Evolutionary conservation across 148 eudicot genomes (phyloP).

Genomic region (Bassia scoparia): DNA sequence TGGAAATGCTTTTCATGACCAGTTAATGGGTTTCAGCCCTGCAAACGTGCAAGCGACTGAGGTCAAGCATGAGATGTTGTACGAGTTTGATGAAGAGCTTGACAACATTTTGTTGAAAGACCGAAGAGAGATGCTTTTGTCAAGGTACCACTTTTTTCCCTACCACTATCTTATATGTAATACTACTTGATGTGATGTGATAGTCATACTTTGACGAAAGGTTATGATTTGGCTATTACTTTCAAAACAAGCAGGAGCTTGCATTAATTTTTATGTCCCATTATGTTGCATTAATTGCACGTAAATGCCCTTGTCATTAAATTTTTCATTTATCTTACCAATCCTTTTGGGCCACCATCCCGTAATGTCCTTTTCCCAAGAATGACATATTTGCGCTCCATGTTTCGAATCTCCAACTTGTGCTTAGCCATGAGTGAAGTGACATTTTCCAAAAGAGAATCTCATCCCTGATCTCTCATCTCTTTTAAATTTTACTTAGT

Average conservation of each 20-base stretch:
- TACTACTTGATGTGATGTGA: too few relatives aligned
- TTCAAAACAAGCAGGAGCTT: not conserved
- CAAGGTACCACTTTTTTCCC: conserved; percentile 41
- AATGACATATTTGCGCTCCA: too few relatives aligned
- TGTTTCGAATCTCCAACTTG: too few relatives aligned
- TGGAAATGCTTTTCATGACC: conserved; percentile 18
- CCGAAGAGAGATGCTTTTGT: conserved; percentile 54
- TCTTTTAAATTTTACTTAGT: too few relatives aligned
- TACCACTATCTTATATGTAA: not conserved
- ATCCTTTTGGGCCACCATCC: too few relatives aligned
- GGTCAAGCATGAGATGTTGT: conserved; percentile 31
- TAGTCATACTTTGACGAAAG: not conserved
- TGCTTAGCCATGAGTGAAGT: too few relatives aligned
- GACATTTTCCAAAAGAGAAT: too few relatives aligned
- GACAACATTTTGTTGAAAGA: conserved; percentile 56
- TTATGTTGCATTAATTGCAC: not conserved
- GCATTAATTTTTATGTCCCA: not conserved
- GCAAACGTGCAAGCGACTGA: conserved; percentile 21
- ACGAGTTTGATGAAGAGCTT: conserved; percentile 45
- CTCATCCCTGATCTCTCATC: too few relatives aligned
- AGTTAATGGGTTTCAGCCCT: conserved; percentile 17
- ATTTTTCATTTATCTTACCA: not conserved
- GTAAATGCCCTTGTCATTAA: not conserved
- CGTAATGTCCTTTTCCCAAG: too few relatives aligned
- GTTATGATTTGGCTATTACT: not conserved